Base-by-base conservation (phyloP, 106 monocot genomes). In the Hemerocallis citrina region DNA sequence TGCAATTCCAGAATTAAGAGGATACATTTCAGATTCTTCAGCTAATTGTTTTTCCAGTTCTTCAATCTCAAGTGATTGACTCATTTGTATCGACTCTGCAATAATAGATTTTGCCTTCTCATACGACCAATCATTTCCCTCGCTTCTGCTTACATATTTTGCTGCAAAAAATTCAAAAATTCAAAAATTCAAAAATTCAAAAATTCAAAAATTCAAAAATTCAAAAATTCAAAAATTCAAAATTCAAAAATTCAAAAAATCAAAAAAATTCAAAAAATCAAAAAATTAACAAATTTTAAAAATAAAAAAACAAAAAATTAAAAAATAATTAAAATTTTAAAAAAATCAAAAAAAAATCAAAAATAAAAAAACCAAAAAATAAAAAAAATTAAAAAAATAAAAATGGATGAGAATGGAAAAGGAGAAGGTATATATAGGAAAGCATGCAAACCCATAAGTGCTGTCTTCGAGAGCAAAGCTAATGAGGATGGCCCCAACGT, bases 391-490 rank as follows among this genome's bases (percentile, higher is more conserved):
- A n/a, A n/a, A n/a, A n/a, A n/a, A n/a, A n/a, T n/a, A n/a, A n/a
- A n/a, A n/a, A n/a, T n/a, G n/a, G n/a, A n/a, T n/a, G n/a, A n/a
- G n/a, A n/a, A n/a, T n/a, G n/a, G n/a, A n/a, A n/a, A n/a, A n/a
- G n/a, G n/a, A n/a, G n/a, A n/a, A n/a, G n/a, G n/a, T n/a, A n/a
- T n/a, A n/a, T n/a, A n/a, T n/a, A n/a, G n/a, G n/a, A n/a, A n/a
- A 57, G 24, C 33, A 34, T 77, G 71, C 77, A 47, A 50, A 98
- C 96, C 84, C 60, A 88, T 82, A 64, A 91, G 66, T 73, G 84
- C 81, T 64, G 88, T 74, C 71, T 98, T 98, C 17, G 79, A 81
- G 70, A 98, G 69, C 69, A 98, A 77, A 16, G 72, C 91, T 65
- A 85, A 73, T 59, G 96, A 88, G 38, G 79, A 82, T 39, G 87